phyloP scores from a whole-genome alignment of 164 flowering plant species.

The Kalanchoe fedtschenkoi region DNA sequence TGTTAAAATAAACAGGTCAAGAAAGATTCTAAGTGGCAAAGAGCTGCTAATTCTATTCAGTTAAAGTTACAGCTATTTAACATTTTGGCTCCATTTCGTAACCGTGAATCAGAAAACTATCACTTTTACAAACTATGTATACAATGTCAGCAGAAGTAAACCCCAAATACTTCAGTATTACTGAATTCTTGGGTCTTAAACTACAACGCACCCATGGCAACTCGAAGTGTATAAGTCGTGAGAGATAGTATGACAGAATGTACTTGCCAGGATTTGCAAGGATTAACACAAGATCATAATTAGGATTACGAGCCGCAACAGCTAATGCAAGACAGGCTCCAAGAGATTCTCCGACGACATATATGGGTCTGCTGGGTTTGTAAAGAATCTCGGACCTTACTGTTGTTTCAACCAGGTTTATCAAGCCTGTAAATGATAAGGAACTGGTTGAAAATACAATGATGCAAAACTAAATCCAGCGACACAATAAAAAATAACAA shows the following conservation, averaged over 20 bases:
- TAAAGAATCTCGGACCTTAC: constrained; percentile 28
- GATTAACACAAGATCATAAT: constrained; percentile 48
- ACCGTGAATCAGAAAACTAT: background rate
- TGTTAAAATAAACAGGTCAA: background rate
- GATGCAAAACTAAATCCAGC: too few relatives aligned
- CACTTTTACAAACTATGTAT: background rate
- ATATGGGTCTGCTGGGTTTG: constrained; percentile 52
- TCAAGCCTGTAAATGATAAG: constrained; percentile 28
- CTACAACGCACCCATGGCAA: too few relatives aligned
- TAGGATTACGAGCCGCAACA: constrained; percentile 60
- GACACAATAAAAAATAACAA: too few relatives aligned
- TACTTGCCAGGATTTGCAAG: constrained; percentile 65
- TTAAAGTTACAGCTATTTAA: background rate
- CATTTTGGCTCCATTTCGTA: background rate
- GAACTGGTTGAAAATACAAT: background rate
- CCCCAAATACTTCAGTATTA: background rate
- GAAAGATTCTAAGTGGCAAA: background rate
- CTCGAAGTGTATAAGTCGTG: too few relatives aligned
- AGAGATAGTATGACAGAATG: background rate
- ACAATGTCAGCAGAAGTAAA: background rate
- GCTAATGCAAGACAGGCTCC: constrained; percentile 70
- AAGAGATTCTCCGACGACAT: constrained; percentile 64
- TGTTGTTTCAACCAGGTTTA: constrained; percentile 45
- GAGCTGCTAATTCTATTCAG: background rate
- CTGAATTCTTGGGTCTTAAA: too few relatives aligned